phyloP scores from a whole-genome alignment of 2,329 filamentous ascomycete genomes.

The Arachnopeziza araneosa region DNA sequence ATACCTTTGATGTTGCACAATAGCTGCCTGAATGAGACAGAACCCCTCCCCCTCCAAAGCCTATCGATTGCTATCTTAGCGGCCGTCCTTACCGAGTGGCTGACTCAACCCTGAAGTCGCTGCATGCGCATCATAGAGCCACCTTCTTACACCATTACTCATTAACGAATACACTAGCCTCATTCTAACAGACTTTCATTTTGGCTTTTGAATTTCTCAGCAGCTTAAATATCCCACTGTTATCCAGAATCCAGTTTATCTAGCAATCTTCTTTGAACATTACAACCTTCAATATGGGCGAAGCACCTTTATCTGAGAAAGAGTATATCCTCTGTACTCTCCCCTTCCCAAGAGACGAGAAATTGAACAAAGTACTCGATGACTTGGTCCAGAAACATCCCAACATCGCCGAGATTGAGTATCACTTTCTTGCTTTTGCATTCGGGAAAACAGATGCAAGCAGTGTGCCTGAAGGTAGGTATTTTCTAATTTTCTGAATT shows the following conservation, averaged over 20 bases:
- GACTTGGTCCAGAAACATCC: conserved; percentile 38
- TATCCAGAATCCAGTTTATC: too few species aligned
- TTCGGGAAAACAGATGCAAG: conserved; percentile 4
- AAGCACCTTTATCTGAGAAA: conserved; percentile 31
- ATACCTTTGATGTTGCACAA: too few species aligned
- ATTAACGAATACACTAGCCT: background rate
- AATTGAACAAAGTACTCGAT: conserved; percentile 30
- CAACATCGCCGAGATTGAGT: conserved; percentile 41
- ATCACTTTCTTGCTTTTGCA: conserved; percentile 28
- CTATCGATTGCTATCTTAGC: background rate
- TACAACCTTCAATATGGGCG: conserved; percentile 36
- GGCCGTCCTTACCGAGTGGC: background rate
- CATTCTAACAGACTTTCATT: background rate
- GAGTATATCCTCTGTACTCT: conserved; percentile 40
- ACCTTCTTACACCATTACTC: background rate
- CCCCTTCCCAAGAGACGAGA: conserved; percentile 35
- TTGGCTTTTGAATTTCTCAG: too few species aligned
- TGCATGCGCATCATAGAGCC: background rate
- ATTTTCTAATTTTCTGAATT: background rate
- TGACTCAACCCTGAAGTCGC: background rate
- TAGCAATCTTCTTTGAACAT: too few species aligned
- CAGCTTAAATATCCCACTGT: too few species aligned
- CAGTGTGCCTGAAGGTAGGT: conserved; percentile 18
- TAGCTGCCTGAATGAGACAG: background rate
- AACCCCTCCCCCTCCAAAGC: background rate